phyloP scores from a whole-genome alignment of 2,329 filamentous ascomycete genomes.

The Thermomyces lanuginosus region DNA sequence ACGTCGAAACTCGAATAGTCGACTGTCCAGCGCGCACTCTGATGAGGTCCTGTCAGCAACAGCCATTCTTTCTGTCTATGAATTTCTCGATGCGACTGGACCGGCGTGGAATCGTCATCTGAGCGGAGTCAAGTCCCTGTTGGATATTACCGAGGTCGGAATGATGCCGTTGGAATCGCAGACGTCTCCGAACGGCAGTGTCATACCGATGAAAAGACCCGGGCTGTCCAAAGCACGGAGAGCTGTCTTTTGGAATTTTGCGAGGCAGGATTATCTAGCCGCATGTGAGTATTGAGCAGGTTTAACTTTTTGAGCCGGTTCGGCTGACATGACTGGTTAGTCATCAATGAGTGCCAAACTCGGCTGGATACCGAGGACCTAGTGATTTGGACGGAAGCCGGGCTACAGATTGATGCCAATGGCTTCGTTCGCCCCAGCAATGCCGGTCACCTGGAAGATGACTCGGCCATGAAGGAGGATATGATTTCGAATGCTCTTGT shows the following conservation, averaged over 20 bases:
- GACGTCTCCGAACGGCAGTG: slow-evolving; percentile 26
- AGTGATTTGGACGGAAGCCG: slow-evolving; percentile 48
- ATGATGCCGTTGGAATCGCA: slow-evolving; percentile 24
- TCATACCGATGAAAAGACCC: slow-evolving; percentile 15
- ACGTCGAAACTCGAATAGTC: slow-evolving; percentile 28
- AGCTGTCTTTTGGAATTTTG: slow-evolving; percentile 53
- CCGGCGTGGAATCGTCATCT: slow-evolving; percentile 48
- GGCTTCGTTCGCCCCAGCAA: slow-evolving; percentile 34
- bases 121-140: slow-evolving; percentile 47
- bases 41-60: slow-evolving; percentile 50
- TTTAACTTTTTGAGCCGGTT: neutral
- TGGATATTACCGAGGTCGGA: slow-evolving; percentile 32
- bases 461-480: slow-evolving; percentile 42
- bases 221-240: slow-evolving; percentile 39
- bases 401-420: slow-evolving; percentile 39
- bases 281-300: slow-evolving; percentile 32
- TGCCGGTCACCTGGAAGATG: slow-evolving; percentile 23
- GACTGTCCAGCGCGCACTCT: slow-evolving; percentile 23
- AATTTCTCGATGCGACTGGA: slow-evolving; percentile 49
- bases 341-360: slow-evolving; percentile 43
- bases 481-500: slow-evolving; percentile 47
- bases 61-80: slow-evolving; percentile 51
- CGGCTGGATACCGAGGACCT: slow-evolving; percentile 46
- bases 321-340: slow-evolving; percentile 9
- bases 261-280: slow-evolving; percentile 47